phyloP scores from a whole-genome alignment of 2,329 filamentous ascomycete genomes.

The Zasmidium citrigriseum region DNA sequence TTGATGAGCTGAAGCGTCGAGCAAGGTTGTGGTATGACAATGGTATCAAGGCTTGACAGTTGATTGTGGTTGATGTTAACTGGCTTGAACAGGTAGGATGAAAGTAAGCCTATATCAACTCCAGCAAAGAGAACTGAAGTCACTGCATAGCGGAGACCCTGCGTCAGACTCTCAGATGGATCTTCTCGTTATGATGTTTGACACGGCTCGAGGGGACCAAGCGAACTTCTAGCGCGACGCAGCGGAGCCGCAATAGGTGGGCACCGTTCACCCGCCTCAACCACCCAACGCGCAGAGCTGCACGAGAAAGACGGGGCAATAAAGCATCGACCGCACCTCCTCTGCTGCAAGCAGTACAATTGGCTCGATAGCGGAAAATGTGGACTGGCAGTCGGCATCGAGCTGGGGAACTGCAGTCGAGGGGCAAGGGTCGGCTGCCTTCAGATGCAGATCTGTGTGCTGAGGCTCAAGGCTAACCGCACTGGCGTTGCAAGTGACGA shows the following conservation, averaged over 20 bases:
- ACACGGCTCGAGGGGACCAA: conserved; percentile 4
- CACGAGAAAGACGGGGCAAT: neutral
- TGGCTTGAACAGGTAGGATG: too few relatives aligned
- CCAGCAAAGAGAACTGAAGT: neutral
- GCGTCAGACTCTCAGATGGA: conserved; percentile 22
- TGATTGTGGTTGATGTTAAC: neutral
- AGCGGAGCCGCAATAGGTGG: conserved; percentile 8
- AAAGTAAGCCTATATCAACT: neutral
- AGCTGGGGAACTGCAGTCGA: neutral
- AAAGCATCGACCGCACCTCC: neutral
- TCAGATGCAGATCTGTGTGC: neutral
- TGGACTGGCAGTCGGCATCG: neutral
- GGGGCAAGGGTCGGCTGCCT: neutral
- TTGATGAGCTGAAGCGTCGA: neutral
- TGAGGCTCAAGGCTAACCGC: neutral
- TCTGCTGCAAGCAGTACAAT: neutral
- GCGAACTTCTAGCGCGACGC: conserved; percentile 9
- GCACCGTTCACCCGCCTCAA: neutral
- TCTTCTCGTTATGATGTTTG: conserved; percentile 18
- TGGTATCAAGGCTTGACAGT: neutral
- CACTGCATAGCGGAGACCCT: conserved; percentile 22
- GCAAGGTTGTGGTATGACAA: neutral
- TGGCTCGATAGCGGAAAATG: neutral
- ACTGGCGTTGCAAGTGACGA: neutral
- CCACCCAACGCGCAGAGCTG: neutral